These are phyloP conservation scores for Aspergillus novoparasiticus DNA, from an alignment of 2,329 filamentous ascomycete species.

Conservation along the genomic window DNA sequence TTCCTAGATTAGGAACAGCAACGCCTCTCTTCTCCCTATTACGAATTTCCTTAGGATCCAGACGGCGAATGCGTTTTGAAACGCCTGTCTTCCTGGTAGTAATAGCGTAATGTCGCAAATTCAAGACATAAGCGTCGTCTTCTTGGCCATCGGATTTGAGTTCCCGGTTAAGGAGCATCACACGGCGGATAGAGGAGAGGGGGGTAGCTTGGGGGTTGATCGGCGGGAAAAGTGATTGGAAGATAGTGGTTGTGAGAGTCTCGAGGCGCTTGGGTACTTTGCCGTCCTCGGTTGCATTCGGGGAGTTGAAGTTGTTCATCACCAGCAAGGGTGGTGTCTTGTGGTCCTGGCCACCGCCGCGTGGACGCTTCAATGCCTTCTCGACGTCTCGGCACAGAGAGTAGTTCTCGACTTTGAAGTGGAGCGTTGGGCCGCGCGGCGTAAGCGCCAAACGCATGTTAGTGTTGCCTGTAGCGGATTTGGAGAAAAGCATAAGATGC, in stretches of 20 bases:
- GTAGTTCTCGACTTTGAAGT: slow-evolving; percentile 94
- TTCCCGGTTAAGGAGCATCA: slow-evolving; percentile 88
- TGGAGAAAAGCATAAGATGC: slow-evolving; percentile 89
- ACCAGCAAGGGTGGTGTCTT: slow-evolving; percentile 85
- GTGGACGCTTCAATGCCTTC: slow-evolving; percentile 78
- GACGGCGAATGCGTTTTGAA: slow-evolving; percentile 77
- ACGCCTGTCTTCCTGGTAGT: slow-evolving; percentile 84
- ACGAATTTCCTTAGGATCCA: slow-evolving; percentile 84
- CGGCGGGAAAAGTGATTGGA: slow-evolving; percentile 92
- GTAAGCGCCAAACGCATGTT: slow-evolving; percentile 87
- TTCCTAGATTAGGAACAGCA: slow-evolving; percentile 82
- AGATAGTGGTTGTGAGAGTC: slow-evolving; percentile 86
- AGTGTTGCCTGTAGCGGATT: slow-evolving; percentile 85
- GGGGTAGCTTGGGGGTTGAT: slow-evolving; percentile 92
- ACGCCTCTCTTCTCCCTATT: slow-evolving; percentile 66
- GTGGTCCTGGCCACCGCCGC: slow-evolving; percentile 81
- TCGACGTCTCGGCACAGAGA: slow-evolving; percentile 90
- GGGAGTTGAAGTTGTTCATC: slow-evolving; percentile 93
- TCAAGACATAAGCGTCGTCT: slow-evolving; percentile 76
- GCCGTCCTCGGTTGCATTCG: slow-evolving; percentile 56
- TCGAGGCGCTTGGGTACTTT: slow-evolving; percentile 93
- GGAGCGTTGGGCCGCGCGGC: slow-evolving; percentile 86
- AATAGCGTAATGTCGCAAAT: slow-evolving; percentile 92
- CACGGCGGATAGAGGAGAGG: slow-evolving; percentile 86
- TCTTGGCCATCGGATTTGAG: slow-evolving; percentile 38